These are phyloP conservation scores for Populus hybrid DNA, from an alignment of 441 rosid genomes.

Conservation along the genomic window DNA sequence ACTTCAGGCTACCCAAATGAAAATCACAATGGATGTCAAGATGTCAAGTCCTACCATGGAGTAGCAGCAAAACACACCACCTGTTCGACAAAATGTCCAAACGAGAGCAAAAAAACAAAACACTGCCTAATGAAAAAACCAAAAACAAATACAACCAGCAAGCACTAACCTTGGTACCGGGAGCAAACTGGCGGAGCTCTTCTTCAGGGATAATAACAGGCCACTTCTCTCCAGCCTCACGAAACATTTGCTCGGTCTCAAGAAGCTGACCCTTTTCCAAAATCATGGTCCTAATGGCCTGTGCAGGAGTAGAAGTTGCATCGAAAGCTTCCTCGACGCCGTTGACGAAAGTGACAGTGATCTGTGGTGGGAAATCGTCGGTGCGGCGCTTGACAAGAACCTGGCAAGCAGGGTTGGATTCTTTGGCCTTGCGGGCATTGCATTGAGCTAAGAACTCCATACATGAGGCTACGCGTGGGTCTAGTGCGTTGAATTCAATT, in stretches of 20 bases:
- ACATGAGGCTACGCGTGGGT: slow-evolving; percentile 75
- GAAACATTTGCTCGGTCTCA: slow-evolving; percentile 93
- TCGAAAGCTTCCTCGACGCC: slow-evolving; percentile 82
- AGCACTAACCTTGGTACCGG: slow-evolving; percentile 69
- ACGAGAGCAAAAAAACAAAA: not conserved
- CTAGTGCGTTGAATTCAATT: slow-evolving; percentile 75
- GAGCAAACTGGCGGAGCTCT: slow-evolving; percentile 62
- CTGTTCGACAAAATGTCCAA: no score
- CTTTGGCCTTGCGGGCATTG: slow-evolving; percentile 83
- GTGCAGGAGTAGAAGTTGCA: slow-evolving; percentile 70
- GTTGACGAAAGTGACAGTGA: slow-evolving; percentile 77
- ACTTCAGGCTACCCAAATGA: not conserved
- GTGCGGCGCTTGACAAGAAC: slow-evolving; percentile 80
- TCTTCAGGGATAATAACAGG: slow-evolving; percentile 83
- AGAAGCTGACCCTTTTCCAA: slow-evolving; percentile 75
- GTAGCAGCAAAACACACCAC: no score
- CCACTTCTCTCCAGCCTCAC: slow-evolving; percentile 90
- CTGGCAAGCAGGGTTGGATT: slow-evolving; percentile 82
- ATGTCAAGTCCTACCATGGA: no score
- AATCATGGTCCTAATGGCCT: slow-evolving; percentile 73
- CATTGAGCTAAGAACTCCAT: slow-evolving; percentile 93
- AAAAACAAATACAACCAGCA: not conserved
- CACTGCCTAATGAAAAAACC: not conserved
- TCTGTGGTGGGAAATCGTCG: slow-evolving; percentile 79
- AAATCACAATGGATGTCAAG: not conserved